Evolutionary conservation across 306 rosid genomes (phyloP).

Genomic region (Elaeagnus macrophylla): DNA sequence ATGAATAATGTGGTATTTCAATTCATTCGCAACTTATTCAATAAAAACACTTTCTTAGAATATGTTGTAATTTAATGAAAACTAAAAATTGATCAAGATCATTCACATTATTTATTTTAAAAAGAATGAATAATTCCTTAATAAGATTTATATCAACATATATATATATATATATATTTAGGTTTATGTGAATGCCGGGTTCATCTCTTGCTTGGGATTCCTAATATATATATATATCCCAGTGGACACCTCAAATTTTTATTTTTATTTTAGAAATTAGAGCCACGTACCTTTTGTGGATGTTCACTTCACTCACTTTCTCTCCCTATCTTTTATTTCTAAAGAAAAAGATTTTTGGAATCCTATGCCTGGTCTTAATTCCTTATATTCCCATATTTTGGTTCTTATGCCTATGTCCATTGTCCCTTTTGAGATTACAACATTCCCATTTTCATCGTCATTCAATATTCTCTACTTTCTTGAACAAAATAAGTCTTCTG

Average conservation of each 20-base stretch:
- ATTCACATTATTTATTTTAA: too few relatives aligned
- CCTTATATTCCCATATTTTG: conserved; percentile 58
- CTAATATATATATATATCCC: conserved; percentile 46
- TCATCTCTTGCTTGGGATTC: conserved; percentile 75
- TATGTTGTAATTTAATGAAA: too few relatives aligned
- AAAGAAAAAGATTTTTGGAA: conserved; percentile 61
- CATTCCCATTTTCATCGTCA: conserved; percentile 32
- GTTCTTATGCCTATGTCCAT: conserved; percentile 30
- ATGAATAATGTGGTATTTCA: too few relatives aligned
- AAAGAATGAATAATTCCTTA: too few relatives aligned
- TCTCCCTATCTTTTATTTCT: conserved; percentile 40
- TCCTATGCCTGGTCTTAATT: conserved; percentile 58
- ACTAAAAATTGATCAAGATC: too few relatives aligned
- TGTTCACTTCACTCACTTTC: conserved; percentile 55
- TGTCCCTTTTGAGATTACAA: conserved; percentile 57
- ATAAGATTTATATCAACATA: too few relatives aligned
- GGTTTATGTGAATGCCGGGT: conserved; percentile 57
- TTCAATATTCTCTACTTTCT: conserved; percentile 12
- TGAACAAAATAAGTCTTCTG: background rate
- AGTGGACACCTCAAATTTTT: conserved; percentile 46
- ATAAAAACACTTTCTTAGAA: too few relatives aligned
- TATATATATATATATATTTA: conserved; percentile 14
- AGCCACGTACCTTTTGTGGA: conserved; percentile 42
- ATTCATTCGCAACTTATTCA: too few relatives aligned
- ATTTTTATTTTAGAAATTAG: conserved; percentile 41